These are phyloP conservation scores for Moniliophthora roreri DNA, from an alignment of 1,284 basidiomycete genomes.

Conservation along the genomic window DNA sequence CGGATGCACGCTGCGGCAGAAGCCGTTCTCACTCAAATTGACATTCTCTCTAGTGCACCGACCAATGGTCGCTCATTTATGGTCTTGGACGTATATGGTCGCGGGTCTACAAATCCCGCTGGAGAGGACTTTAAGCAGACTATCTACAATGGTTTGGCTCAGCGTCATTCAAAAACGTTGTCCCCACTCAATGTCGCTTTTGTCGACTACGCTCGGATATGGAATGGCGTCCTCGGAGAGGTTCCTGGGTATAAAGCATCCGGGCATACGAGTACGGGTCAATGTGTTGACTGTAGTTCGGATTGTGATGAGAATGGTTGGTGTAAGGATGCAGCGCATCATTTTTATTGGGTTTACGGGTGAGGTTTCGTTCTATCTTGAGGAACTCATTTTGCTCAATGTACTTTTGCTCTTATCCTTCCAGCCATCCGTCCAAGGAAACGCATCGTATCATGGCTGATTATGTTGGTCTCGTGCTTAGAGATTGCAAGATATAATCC, in stretches of 20 bases:
- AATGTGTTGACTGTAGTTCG: constrained; percentile 21
- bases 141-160: constrained; percentile 31
- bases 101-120: constrained; percentile 25
- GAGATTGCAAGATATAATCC: constrained; percentile 3
- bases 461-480: constrained; percentile 34
- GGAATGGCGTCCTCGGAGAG: constrained; percentile 33
- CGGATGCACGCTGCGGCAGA: constrained; percentile 34
- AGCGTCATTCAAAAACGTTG: constrained; percentile 16
- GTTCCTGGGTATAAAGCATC: constrained; percentile 35
- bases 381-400: too few species aligned
- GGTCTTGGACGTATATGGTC: constrained; percentile 34
- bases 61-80: constrained; percentile 38
- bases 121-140: constrained; percentile 35
- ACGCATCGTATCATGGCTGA: constrained; percentile 44
- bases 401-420: background rate
- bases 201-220: constrained; percentile 35
- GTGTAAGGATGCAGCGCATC: constrained; percentile 37
- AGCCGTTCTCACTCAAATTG: constrained; percentile 31
- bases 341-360: constrained; percentile 42
- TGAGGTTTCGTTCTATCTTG: constrained; percentile 21
- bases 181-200: constrained; percentile 32
- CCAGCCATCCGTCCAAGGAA: constrained; percentile 40
- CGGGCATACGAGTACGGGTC: constrained; percentile 32
- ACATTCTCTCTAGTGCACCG: constrained; percentile 25
- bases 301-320: constrained; percentile 12